A percentile compares a stretch with the other conserved stretches of the same genome.
Conservation (phyloP, 805 yeast genomes). For the Tetrapisispora taiwanensis region DNA sequence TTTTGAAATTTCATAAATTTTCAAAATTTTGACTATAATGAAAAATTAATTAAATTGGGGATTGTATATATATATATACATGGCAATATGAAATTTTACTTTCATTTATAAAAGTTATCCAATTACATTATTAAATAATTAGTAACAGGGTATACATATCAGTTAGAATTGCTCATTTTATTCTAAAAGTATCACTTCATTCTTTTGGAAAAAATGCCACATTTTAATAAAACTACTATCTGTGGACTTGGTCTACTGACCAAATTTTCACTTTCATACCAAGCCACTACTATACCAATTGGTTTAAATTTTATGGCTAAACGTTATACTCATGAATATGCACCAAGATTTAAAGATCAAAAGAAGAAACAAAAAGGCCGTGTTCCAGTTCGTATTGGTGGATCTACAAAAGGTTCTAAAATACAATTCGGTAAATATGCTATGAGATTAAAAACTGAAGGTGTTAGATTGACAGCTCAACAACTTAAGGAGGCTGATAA, state of each 20-base stretch:
- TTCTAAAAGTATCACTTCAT: no score
- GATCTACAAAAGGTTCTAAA: slow-evolving; percentile 80
- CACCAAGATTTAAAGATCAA: slow-evolving; percentile 57
- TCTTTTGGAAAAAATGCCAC: neutral
- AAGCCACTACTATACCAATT: neutral
- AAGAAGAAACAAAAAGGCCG: slow-evolving; percentile 84
- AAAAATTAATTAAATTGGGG: neutral
- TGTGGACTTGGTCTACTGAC: neutral
- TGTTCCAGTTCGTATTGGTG: slow-evolving; percentile 90
- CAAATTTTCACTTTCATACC: neutral
- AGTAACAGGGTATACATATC: no score
- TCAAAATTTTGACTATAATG: no score
- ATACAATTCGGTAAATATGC: slow-evolving; percentile 78
- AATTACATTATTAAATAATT: no score
- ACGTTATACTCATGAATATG: slow-evolving; percentile 58
- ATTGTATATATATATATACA: neutral
- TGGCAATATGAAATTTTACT: no score
- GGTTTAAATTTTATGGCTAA: neutral
- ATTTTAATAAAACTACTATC: neutral
- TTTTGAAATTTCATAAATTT: no score
- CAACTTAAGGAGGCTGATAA: slow-evolving; percentile 88
- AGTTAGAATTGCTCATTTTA: no score
- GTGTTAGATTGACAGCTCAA: slow-evolving; percentile 72
- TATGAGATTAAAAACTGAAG: slow-evolving; percentile 79
- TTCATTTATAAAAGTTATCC: no score